Evolutionary conservation across 768 basidiomycete genomes (phyloP), one percentile per base, ranked within the genome.

Genomic region (Austroboletus festivus): DNA sequence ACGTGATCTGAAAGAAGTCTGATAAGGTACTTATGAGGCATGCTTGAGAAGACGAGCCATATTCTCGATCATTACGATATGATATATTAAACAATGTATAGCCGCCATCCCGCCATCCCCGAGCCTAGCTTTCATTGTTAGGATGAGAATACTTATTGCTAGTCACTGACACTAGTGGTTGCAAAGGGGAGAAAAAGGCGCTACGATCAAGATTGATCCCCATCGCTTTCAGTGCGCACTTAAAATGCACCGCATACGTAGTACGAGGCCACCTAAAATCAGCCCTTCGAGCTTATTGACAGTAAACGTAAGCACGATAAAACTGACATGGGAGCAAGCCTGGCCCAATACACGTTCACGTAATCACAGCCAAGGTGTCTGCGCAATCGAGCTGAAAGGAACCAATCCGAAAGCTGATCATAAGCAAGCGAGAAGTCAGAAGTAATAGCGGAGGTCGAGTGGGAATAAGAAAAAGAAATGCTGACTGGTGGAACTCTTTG

Each of bases 1-100:
- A 83, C 69, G 84, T 85, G 55, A 88, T 68, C 15, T 53, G 85
- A 85, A 44, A 73, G 83, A 55, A 78, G n/a, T n/a, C n/a, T n/a
- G n/a, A n/a, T n/a, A n/a, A n/a, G n/a, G n/a, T n/a, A n/a, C n/a
- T n/a, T 28, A 28, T 6, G 28, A 28, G 12, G 28, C 28, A 28
- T 28, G 28, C 52, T 67, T 73, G 67, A 77, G 84, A 21, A 74
- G 74, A 30, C 61, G 20, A 28, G 28, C 28, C 28, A 6, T 28
- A n/a, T n/a, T 37, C 33, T 50, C 20, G 30, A 49, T 44, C 5
- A 47, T 46, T 23, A 51, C 53, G 30, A 41, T 46, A 50, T 22
- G 19, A 44, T 37, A n/a, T 35, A 50, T 47, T 19, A 54, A 50
- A 43, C 39, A 18, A 44, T 59, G 44, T 46, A 20, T 15, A 39